A percentile compares a stretch with the other conserved stretches of the same genome.
phyloP scores from a whole-genome alignment of 768 basidiomycete genomes.

The Dacryopinax spathularia region DNA sequence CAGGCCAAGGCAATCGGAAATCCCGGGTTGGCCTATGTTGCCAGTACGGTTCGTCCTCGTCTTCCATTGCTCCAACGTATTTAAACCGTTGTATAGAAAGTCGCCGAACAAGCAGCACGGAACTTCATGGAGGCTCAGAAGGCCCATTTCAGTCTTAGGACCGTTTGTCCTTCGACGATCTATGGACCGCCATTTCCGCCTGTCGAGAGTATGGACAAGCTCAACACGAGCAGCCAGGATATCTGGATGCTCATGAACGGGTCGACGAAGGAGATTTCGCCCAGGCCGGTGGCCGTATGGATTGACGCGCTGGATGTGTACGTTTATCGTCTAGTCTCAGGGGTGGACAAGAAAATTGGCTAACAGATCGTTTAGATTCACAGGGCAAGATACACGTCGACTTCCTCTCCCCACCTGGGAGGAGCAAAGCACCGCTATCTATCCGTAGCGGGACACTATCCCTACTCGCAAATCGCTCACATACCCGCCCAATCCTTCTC shows the following conservation, averaged over 20 bases:
- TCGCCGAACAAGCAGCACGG: conserved; percentile 14
- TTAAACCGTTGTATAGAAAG: not conserved
- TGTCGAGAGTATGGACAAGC: not conserved
- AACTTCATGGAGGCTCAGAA: conserved; percentile 10
- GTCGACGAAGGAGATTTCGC: not conserved
- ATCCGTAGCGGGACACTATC: no score
- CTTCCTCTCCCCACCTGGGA: no score
- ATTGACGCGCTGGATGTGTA: not conserved
- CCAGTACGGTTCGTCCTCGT: no score
- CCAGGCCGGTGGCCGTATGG: not conserved
- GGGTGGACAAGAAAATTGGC: no score
- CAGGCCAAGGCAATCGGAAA: not conserved
- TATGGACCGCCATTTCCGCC: conserved; percentile 8
- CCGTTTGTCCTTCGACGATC: conserved; percentile 7
- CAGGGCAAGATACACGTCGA: no score
- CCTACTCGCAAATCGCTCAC: no score
- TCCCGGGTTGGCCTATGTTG: not conserved
- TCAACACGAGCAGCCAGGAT: conserved; percentile 1
- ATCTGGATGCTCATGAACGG: conserved; percentile 6
- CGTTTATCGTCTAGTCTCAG: no score
- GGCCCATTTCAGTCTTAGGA: conserved; percentile 13
- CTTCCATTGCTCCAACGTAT: no score
- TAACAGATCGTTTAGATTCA: no score
- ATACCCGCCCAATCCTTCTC: no score
- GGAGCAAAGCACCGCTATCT: no score